Evolutionary conservation across 257 asterid genomes (phyloP).

Genomic region (Solanum chiquidenum): DNA sequence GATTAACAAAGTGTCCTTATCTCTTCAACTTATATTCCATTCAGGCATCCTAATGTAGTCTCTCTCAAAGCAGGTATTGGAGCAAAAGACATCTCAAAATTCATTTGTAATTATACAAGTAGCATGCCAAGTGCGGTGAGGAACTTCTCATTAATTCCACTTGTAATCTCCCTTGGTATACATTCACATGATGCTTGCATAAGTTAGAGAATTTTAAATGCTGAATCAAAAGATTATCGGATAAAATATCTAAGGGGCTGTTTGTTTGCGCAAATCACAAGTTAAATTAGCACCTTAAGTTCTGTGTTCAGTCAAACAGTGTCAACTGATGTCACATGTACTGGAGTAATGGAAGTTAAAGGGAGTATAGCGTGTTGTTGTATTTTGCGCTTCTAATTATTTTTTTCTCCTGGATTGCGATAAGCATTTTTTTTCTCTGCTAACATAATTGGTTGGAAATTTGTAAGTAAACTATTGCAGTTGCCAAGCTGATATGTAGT

Average conservation of each 20-base stretch:
- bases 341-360: background rate
- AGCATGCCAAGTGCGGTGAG: conserved; percentile 71
- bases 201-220: background rate
- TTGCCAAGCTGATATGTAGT: background rate
- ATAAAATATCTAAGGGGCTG: background rate
- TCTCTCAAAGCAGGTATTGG: conserved; percentile 37
- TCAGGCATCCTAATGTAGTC: background rate
- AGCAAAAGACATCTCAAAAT: conserved; percentile 46
- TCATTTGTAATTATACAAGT: conserved; percentile 43
- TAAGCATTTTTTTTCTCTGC: background rate
- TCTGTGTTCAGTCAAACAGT: background rate
- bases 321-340: background rate
- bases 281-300: background rate
- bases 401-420: background rate
- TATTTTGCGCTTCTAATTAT: background rate
- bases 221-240: background rate
- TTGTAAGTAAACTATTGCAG: background rate
- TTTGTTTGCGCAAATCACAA: background rate
- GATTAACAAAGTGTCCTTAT: background rate
- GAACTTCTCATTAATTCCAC: conserved; percentile 45
- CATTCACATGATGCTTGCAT: background rate
- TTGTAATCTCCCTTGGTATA: conserved; percentile 28
- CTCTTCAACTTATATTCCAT: background rate
- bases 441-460: background rate
- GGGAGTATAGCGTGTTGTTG: background rate